Conservation (phyloP, 2,329 filamentous ascomycete species). For the Paraconiothyrium sp. region DNA sequence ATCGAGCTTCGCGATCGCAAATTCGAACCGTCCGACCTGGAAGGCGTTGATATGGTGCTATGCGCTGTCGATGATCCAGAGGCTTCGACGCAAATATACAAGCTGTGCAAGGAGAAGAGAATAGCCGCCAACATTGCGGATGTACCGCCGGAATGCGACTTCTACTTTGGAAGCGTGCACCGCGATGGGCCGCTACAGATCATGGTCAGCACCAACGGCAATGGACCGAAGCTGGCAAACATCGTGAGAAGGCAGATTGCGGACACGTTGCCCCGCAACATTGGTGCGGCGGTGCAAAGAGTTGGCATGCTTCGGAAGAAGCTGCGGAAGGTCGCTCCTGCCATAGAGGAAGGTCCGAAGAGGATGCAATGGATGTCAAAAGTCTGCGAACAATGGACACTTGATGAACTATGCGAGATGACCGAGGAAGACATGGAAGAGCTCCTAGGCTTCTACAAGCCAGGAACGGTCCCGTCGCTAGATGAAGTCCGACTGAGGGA, state of each 20-base stretch:
- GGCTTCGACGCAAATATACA: conserved; percentile 91
- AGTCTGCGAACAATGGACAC: conserved; percentile 86
- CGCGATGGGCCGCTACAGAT: conserved; percentile 95
- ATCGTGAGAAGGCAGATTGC: conserved; percentile 87
- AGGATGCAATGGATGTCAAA: conserved; percentile 96
- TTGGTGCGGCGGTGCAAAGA: conserved; percentile 84
- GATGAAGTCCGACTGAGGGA: conserved; percentile 53
- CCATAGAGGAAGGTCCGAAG: conserved; percentile 77
- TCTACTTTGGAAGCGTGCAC: conserved; percentile 97
- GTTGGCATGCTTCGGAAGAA: conserved; percentile 83
- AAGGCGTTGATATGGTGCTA: conserved; percentile 84
- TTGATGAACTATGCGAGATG: conserved; percentile 86
- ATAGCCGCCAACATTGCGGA: conserved; percentile 97
- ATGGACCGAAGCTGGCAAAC: conserved; percentile 89
- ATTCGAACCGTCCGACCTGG: conserved; percentile 88
- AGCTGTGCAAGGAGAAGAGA: conserved; percentile 83
- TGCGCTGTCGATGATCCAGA: conserved; percentile 92
- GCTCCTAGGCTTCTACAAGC: conserved; percentile 78
- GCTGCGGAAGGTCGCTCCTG: conserved; percentile 79
- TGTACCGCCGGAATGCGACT: conserved; percentile 95
- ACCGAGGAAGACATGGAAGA: conserved; percentile 82
- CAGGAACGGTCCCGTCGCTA: conserved; percentile 55
- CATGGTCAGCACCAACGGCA: conserved; percentile 99
- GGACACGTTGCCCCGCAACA: conserved; percentile 75
- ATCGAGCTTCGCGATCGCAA: conserved; percentile 82